phyloP scores from a whole-genome alignment of 441 rosid species.

The Erysimum cheiri region DNA sequence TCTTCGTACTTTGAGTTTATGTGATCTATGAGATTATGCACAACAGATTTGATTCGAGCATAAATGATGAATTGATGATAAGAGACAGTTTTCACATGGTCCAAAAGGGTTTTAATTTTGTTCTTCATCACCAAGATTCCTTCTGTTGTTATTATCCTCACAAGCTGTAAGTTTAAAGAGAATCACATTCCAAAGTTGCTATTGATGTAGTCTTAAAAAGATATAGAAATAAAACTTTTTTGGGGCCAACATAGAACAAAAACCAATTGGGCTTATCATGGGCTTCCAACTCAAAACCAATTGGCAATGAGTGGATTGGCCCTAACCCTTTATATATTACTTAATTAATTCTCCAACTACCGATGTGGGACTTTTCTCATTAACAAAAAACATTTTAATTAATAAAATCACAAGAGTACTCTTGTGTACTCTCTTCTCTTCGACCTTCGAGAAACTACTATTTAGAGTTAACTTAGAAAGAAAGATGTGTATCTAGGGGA shows the following conservation, averaged over 20 bases:
- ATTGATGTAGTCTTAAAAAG: background rate
- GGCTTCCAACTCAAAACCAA: too few species aligned
- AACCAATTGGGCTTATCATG: too few species aligned
- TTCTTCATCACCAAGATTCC: slow-evolving; percentile 38
- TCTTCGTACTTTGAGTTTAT: slow-evolving; percentile 10
- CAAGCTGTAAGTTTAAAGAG: slow-evolving; percentile 38
- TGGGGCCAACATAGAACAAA: slow-evolving; percentile 4
- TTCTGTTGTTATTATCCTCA: slow-evolving; percentile 22
- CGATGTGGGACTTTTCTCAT: too few species aligned
- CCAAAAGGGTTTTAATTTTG: slow-evolving; percentile 23
- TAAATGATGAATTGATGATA: slow-evolving; percentile 26
- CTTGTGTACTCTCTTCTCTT: slow-evolving; percentile 4
- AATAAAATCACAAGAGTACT: slow-evolving; percentile 4
- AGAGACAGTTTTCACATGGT: slow-evolving; percentile 39
- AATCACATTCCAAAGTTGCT: slow-evolving; percentile 42
- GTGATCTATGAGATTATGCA: slow-evolving; percentile 1
- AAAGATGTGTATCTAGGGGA: background rate
- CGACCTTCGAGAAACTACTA: slow-evolving; percentile 9
- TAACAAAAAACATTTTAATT: background rate
- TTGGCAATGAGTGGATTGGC: too few species aligned
- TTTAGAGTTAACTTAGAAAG: background rate
- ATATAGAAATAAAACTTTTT: background rate
- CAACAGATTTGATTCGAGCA: slow-evolving; percentile 26
- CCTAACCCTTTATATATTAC: too few species aligned
- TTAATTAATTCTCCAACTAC: too few species aligned